Evolutionary conservation across 139 green algal genomes (phyloP).

Genomic region (Auxenochlorella pyrenoidosa): DNA sequence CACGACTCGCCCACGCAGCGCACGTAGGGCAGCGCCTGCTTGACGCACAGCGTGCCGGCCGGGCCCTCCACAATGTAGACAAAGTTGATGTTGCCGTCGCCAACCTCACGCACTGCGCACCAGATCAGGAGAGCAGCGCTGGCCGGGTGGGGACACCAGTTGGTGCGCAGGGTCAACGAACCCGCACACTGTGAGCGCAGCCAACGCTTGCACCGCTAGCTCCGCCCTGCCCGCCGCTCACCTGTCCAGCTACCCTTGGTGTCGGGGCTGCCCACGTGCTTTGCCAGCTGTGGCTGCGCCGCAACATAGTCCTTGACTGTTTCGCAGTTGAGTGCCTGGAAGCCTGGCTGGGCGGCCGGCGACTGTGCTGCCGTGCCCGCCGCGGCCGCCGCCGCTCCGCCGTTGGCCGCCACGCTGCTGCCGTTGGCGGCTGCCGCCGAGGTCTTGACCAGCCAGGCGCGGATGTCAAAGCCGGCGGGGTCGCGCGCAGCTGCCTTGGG

Average conservation of each 20-base stretch:
- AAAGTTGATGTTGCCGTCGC: slow-evolving; percentile 99
- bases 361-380: not conserved
- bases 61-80: slow-evolving; percentile 95
- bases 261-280: slow-evolving; percentile 55
- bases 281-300: slow-evolving; percentile 51
- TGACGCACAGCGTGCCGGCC: slow-evolving; percentile 76
- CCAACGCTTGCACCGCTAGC: too few relatives aligned
- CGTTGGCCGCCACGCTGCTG: not conserved
- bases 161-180: too few relatives aligned
- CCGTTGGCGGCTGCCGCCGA: slow-evolving; percentile 1
- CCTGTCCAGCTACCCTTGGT: slow-evolving; percentile 49
- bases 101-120: slow-evolving; percentile 78
- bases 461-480: slow-evolving; percentile 59
- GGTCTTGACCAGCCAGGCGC: slow-evolving; percentile 53
- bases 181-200: too few relatives aligned
- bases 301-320: slow-evolving; percentile 73
- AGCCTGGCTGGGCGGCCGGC: slow-evolving; percentile 17
- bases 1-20: slow-evolving; percentile 92
- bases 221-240: not conserved
- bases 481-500: slow-evolving; percentile 41
- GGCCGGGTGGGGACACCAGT: too few relatives aligned
- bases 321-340: slow-evolving; percentile 58
- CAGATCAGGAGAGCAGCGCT: too few relatives aligned
- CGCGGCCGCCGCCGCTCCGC: not conserved
- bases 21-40: slow-evolving; percentile 94